Base-by-base conservation (phyloP, 169 alveolate genomes). In the Plasmodium fragile region DNA sequence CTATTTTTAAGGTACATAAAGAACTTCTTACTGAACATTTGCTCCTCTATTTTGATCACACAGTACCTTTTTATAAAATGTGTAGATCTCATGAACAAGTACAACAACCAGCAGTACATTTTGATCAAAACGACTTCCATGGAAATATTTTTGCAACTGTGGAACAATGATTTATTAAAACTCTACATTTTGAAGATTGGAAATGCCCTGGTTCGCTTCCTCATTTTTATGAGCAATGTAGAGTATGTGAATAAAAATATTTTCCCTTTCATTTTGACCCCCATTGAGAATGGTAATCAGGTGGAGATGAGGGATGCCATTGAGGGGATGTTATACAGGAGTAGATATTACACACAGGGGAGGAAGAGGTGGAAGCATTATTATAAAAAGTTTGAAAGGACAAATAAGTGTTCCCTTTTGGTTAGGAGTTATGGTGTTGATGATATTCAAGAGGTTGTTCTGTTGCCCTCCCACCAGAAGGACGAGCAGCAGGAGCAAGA, bases 191-290 rank as follows among this genome's bases (percentile, higher is more conserved):
- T 89, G 43, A 78, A 89, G 41, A 78, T 89, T 7, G 94, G 94
- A 0, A 89, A 49, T 28, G 53, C 90, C 13, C n/a, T 89, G 25
- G 65, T 89, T 22, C 53, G 80, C 3, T 89, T 89, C 52, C 71
- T 89, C 69, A 89, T 89, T 13, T 89, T 89, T 77, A 59, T 89
- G 22, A 77, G 85, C 45, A 89, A 89, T 55, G 49, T 89, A 34
- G 94, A 89, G 41, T 89, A 89, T 41, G 77, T 89, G 13, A 34
- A 89, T 78, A 89, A 89, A 59, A 89, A 89, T 89, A 89, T 89
- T 2, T 32, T 89, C 2, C 52, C 89, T 1, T 78, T 89, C 4
- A 55, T 89, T 55, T 36, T 89, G 65, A 39, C 89, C 2, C 41
- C 81, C 45, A 78, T 78, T 18, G 83, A 89, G 70, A 89, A 41